A percentile compares a stretch with the other conserved stretches of the same genome.
Conservation (phyloP, 176 grass and related monocot genomes). For the Aegilops tauschii region DNA sequence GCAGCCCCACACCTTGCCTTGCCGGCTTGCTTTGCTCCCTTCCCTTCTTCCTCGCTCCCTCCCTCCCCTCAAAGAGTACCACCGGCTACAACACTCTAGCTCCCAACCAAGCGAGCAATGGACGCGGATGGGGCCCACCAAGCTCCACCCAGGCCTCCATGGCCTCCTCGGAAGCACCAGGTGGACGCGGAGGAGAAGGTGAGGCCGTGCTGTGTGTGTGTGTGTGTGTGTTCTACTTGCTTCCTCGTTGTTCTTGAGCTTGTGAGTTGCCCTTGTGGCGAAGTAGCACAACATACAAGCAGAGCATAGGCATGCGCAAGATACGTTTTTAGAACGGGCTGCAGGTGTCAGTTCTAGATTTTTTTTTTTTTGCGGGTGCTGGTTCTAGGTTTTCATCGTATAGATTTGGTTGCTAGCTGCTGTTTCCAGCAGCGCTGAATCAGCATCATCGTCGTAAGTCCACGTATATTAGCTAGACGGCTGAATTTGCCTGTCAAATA, state of each 20-base stretch:
- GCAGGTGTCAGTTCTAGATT: neutral
- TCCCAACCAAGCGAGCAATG: constrained; percentile 15
- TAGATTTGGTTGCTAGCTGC: no score
- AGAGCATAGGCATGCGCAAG: neutral
- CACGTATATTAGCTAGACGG: neutral
- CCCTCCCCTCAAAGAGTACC: neutral
- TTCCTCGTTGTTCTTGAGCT: neutral
- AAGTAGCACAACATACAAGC: neutral
- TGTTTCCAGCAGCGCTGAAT: neutral
- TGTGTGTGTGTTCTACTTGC: neutral
- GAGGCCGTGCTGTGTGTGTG: neutral
- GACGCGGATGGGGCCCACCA: neutral
- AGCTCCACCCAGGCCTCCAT: constrained; percentile 28
- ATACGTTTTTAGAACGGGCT: neutral
- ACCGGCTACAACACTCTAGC: neutral
- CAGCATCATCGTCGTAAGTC: neutral
- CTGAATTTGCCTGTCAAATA: neutral
- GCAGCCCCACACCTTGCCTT: neutral
- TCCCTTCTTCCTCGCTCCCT: neutral
- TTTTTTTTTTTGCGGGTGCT: neutral
- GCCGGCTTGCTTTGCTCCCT: constrained; percentile 2
- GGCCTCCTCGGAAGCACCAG: constrained; percentile 9
- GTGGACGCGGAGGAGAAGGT: constrained; percentile 7
- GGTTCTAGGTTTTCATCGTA: neutral
- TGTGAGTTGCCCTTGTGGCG: neutral